Percentiles rank a stretch among this genome's conserved stretches.
Evolutionary conservation across 2,329 filamentous ascomycete genomes (phyloP).

Genomic region (Cladosporium sp.): DNA sequence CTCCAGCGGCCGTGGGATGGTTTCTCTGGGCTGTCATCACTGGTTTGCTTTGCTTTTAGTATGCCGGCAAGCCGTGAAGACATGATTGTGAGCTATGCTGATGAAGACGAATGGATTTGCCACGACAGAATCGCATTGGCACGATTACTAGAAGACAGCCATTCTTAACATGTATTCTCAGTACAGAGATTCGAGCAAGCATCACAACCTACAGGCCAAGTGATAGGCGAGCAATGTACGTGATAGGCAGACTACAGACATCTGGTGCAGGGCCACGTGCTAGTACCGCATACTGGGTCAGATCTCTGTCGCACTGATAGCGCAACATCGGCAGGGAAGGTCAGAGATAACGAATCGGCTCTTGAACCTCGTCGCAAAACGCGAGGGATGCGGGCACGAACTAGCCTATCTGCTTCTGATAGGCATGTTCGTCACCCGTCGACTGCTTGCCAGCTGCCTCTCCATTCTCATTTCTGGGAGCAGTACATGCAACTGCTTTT

Average conservation of each 20-base stretch:
- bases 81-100: neutral
- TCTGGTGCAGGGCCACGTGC: neutral
- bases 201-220: neutral
- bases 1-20: constrained; percentile 15
- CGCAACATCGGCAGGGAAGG: neutral
- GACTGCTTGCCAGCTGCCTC: too few relatives aligned
- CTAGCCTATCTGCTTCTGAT: neutral
- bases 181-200: neutral
- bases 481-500: too few relatives aligned
- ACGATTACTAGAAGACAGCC: too few relatives aligned
- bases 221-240: neutral
- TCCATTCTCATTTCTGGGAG: too few relatives aligned
- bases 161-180: too few relatives aligned
- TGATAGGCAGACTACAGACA: neutral
- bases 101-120: neutral
- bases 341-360: neutral
- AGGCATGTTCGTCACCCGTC: neutral
- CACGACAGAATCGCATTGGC: too few relatives aligned
- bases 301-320: neutral
- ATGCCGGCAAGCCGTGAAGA: neutral
- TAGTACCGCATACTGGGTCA: neutral
- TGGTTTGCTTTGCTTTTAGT: constrained; percentile 3
- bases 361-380: neutral
- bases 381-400: neutral
- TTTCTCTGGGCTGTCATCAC: neutral